Evolutionary conservation across 805 yeast species (phyloP).

Genomic region (Suhomyces faveliae): DNA sequence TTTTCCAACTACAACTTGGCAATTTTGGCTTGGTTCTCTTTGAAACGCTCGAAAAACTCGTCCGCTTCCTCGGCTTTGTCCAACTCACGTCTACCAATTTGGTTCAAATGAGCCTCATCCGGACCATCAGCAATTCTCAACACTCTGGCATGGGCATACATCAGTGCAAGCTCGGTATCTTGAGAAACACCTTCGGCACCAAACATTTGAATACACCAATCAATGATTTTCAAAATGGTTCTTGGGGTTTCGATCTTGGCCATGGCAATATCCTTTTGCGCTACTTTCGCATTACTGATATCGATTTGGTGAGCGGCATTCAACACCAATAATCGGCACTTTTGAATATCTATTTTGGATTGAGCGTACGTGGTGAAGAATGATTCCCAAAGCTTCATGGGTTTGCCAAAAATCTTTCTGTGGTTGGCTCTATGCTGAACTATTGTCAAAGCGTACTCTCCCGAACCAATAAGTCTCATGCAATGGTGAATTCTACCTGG

Average conservation of each 20-base stretch:
- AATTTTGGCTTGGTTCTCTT: slow-evolving; percentile 18
- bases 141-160: slow-evolving; percentile 53
- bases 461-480: slow-evolving; percentile 62
- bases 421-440: slow-evolving; percentile 51
- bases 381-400: slow-evolving; percentile 49
- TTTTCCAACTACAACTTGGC: slow-evolving; percentile 23
- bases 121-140: slow-evolving; percentile 69
- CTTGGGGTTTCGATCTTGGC: slow-evolving; percentile 65
- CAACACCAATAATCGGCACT: slow-evolving; percentile 52
- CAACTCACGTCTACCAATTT: slow-evolving; percentile 50
- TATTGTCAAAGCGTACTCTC: slow-evolving; percentile 51
- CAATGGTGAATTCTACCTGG: slow-evolving; percentile 74
- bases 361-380: slow-evolving; percentile 51
- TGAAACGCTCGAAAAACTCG: slow-evolving; percentile 28
- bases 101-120: slow-evolving; percentile 62
- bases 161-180: slow-evolving; percentile 56
- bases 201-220: slow-evolving; percentile 62
- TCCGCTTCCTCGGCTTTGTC: slow-evolving; percentile 38
- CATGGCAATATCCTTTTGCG: slow-evolving; percentile 55
- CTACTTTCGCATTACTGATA: slow-evolving; percentile 50
- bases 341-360: slow-evolving; percentile 52
- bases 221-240: slow-evolving; percentile 49
- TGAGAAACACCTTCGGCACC: slow-evolving; percentile 67
- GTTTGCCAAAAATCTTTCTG: slow-evolving; percentile 52
- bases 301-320: slow-evolving; percentile 64